These are phyloP conservation scores for Fusarium tupiense DNA, from an alignment of 2,329 filamentous ascomycete species.

Conservation along the genomic window DNA sequence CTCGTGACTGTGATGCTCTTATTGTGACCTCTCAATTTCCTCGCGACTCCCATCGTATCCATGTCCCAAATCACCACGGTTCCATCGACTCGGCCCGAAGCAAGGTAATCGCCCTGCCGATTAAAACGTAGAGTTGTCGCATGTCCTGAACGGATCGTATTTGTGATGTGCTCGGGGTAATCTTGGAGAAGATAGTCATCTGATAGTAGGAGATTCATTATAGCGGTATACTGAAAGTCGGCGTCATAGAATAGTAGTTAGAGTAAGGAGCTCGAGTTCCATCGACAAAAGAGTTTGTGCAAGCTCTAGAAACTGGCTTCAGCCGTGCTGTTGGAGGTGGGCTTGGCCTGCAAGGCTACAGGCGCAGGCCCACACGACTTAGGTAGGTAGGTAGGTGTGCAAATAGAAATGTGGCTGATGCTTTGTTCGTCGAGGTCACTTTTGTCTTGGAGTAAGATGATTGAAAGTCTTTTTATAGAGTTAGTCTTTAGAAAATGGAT, in stretches of 20 bases:
- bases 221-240: neutral
- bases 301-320: conserved; percentile 35
- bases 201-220: conserved; percentile 69
- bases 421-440: neutral
- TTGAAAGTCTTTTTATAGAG: neutral
- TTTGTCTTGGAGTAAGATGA: neutral
- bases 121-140: conserved; percentile 84
- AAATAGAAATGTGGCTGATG: conserved; percentile 23
- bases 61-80: conserved; percentile 96
- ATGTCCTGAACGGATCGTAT: conserved; percentile 80
- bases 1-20: conserved; percentile 93
- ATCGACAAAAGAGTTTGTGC: conserved; percentile 33
- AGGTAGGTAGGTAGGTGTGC: conserved; percentile 35
- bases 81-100: conserved; percentile 92
- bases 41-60: conserved; percentile 95
- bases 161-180: conserved; percentile 89
- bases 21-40: conserved; percentile 92
- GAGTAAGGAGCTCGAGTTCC: conserved; percentile 26
- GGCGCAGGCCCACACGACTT: neutral
- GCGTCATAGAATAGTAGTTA: neutral
- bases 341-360: conserved; percentile 49
- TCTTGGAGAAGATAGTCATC: conserved; percentile 76
- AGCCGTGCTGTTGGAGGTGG: conserved; percentile 38
- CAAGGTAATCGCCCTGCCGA: conserved; percentile 91
- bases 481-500: no score